Percentiles rank a stretch among this genome's conserved stretches.
Conservation (phyloP, 768 basidiomycete genomes). For the Thelephora ganbajun region DNA sequence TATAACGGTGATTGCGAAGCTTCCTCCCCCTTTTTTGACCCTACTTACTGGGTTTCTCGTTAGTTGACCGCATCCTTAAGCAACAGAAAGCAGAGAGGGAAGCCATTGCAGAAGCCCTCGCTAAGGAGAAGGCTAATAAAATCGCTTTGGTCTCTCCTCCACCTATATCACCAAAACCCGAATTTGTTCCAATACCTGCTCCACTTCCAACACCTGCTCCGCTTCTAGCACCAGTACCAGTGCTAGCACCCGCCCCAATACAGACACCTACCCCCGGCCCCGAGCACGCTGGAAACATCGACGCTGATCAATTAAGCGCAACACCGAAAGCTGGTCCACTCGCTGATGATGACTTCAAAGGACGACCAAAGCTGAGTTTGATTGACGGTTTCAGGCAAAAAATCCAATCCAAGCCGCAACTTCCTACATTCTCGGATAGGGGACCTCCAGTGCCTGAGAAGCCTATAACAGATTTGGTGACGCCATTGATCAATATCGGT, state of each 20-base stretch:
- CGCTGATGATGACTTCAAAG: too few relatives aligned
- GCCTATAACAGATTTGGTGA: too few relatives aligned
- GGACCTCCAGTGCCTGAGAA: too few relatives aligned
- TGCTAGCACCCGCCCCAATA: too few relatives aligned
- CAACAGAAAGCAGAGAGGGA: slow-evolving; percentile 62
- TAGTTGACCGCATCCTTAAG: slow-evolving; percentile 84
- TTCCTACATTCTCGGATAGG: too few relatives aligned
- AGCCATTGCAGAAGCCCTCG: slow-evolving; percentile 32
- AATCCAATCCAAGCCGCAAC: too few relatives aligned
- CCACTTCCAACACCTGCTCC: neutral
- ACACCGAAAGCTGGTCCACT: too few relatives aligned
- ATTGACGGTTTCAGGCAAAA: too few relatives aligned
- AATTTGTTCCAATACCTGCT: neutral
- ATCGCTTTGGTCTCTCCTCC: slow-evolving; percentile 11
- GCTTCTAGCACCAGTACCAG: neutral
- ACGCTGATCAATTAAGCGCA: too few relatives aligned
- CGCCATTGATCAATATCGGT: slow-evolving; percentile 30
- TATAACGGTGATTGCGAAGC: slow-evolving; percentile 50
- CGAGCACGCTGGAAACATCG: too few relatives aligned
- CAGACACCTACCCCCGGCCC: too few relatives aligned
- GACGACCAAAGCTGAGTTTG: too few relatives aligned
- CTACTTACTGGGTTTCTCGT: slow-evolving; percentile 9
- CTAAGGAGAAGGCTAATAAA: slow-evolving; percentile 23
- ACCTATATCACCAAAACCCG: neutral
- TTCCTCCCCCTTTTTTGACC: slow-evolving; percentile 7